phyloP scores from a whole-genome alignment of 441 rosid genomes.

The Isatis lusitanica region DNA sequence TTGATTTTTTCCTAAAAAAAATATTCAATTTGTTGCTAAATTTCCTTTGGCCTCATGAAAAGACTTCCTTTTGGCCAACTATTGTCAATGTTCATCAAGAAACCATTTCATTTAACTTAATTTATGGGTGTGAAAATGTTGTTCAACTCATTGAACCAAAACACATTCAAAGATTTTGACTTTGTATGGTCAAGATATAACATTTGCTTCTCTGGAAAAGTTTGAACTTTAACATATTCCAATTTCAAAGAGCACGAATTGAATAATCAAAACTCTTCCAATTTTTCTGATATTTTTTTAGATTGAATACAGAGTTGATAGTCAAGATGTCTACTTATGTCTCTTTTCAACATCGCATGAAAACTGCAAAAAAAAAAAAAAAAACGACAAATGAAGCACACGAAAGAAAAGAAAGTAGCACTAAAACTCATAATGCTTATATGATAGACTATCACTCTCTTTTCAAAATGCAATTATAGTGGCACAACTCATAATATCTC shows the following conservation, averaged over 20 bases:
- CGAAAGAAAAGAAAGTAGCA: neutral
- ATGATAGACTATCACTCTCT: slow-evolving; percentile 1
- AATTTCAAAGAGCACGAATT: neutral
- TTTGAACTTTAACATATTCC: neutral
- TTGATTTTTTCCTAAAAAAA: neutral
- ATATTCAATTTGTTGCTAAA: neutral
- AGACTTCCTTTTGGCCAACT: slow-evolving; percentile 26
- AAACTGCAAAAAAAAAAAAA: slow-evolving; percentile 2
- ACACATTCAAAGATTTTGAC: slow-evolving; percentile 31
- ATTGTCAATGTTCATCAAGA: slow-evolving; percentile 26
- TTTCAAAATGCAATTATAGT: slow-evolving; percentile 8
- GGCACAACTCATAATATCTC: neutral
- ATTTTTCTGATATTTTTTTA: neutral
- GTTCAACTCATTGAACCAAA: slow-evolving; percentile 24
- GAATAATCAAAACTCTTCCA: neutral
- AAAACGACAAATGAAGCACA: neutral
- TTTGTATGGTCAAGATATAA: slow-evolving; percentile 26
- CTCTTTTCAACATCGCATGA: neutral
- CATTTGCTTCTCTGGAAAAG: slow-evolving; percentile 14
- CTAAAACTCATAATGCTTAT: slow-evolving; percentile 8
- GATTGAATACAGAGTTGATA: neutral
- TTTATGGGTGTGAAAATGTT: slow-evolving; percentile 17
- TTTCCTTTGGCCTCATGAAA: neutral
- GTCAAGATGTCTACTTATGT: slow-evolving; percentile 12
- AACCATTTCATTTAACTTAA: neutral